A percentile compares a stretch with the other conserved stretches of the same genome.
Evolutionary conservation across 345 rosid species (phyloP).

Genomic region (Eucalyptus cloeziana): DNA sequence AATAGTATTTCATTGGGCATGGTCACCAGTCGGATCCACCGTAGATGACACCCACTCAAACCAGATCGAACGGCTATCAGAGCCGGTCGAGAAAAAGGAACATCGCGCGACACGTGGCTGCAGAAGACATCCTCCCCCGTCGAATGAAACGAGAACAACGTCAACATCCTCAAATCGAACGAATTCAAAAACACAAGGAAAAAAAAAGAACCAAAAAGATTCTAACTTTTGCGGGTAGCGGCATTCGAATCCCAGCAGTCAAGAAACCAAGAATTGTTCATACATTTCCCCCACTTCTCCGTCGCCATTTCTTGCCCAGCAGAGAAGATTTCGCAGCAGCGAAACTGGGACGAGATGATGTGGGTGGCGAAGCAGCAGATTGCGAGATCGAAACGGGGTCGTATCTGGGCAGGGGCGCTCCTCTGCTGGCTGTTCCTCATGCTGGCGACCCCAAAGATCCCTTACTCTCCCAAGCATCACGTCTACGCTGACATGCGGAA

Average conservation of each 20-base stretch:
- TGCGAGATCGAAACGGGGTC: slow-evolving; percentile 26
- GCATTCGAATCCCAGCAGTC: background rate
- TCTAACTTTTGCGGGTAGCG: background rate
- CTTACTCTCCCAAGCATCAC: slow-evolving; percentile 32
- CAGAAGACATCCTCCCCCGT: background rate
- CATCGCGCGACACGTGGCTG: background rate
- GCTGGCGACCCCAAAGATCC: slow-evolving; percentile 62
- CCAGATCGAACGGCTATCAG: background rate
- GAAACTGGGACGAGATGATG: slow-evolving; percentile 7
- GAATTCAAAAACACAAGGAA: background rate
- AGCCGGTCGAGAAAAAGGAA: background rate
- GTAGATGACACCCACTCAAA: background rate
- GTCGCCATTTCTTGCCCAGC: background rate
- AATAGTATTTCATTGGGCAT: background rate
- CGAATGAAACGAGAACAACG: background rate
- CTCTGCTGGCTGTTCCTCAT: slow-evolving; percentile 48
- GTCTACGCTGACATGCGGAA: slow-evolving; percentile 77
- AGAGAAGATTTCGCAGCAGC: background rate
- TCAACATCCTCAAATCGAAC: background rate
- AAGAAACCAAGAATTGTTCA: background rate
- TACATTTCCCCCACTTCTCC: background rate
- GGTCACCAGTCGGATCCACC: background rate
- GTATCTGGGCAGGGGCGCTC: slow-evolving; percentile 31
- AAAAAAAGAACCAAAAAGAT: background rate
- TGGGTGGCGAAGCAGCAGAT: slow-evolving; percentile 42